phyloP scores from a whole-genome alignment of 2,329 filamentous ascomycete genomes.

The Lecanicillium sp. region DNA sequence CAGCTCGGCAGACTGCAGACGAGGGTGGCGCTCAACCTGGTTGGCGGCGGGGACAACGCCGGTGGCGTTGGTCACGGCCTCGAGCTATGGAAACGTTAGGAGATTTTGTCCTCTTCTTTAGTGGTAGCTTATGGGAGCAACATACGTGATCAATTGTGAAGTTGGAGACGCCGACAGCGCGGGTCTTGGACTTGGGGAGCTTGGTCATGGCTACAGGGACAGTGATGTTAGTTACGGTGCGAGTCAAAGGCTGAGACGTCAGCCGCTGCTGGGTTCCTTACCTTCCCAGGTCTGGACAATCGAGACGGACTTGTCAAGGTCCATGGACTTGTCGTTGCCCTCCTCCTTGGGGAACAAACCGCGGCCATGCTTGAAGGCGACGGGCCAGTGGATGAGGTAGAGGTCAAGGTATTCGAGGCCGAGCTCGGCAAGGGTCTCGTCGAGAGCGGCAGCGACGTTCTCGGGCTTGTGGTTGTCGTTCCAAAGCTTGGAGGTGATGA shows the following conservation, averaged over 20 bases:
- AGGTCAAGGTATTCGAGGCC: constrained; percentile 52
- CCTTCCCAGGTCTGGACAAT: constrained; percentile 38
- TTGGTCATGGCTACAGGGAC: constrained; percentile 36
- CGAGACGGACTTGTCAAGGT: constrained; percentile 35
- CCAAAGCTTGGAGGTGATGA: constrained; percentile 61
- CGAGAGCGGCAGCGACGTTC: constrained; percentile 46
- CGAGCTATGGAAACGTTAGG: constrained; percentile 25
- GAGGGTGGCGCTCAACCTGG: constrained; percentile 63
- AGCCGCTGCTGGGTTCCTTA: constrained; percentile 8
- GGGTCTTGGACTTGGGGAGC: constrained; percentile 53
- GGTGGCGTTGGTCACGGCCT: constrained; percentile 47
- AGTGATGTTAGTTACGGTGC: not conserved
- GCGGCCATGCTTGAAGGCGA: constrained; percentile 32
- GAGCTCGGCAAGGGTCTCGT: constrained; percentile 48
- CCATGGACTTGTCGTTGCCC: constrained; percentile 24
- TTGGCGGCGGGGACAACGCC: constrained; percentile 55
- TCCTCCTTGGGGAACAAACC: constrained; percentile 37
- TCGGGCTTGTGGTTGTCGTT: constrained; percentile 54
- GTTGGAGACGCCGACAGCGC: constrained; percentile 67
- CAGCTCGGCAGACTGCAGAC: constrained; percentile 48
- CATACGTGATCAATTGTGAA: constrained; percentile 51
- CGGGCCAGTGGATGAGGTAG: constrained; percentile 59
- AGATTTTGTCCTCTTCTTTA: constrained; percentile 5
- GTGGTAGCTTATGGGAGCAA: not conserved
- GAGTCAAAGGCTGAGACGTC: not conserved